phyloP scores from a whole-genome alignment of 2,329 filamentous ascomycete genomes.

The Fusarium sp. region DNA sequence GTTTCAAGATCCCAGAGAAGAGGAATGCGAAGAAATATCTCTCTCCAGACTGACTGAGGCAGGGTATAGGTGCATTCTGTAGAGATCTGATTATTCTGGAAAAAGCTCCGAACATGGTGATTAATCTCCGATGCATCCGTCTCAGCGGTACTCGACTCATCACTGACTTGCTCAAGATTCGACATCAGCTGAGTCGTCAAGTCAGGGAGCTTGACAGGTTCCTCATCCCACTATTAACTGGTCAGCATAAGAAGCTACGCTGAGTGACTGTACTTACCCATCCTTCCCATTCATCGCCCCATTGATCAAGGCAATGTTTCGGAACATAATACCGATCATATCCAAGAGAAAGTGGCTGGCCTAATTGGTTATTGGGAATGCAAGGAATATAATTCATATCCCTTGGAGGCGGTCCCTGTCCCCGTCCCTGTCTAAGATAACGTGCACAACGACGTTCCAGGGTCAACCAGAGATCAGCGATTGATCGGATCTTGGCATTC shows the following conservation, averaged over 20 bases:
- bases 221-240: constrained; percentile 2
- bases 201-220: background rate
- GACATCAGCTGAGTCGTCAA: background rate
- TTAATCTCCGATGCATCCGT: background rate
- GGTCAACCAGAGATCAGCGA: constrained; percentile 4
- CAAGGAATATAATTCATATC: constrained; percentile 1
- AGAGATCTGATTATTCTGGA: background rate
- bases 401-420: too few relatives aligned
- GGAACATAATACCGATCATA: constrained; percentile 10
- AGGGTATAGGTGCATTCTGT: background rate
- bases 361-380: background rate
- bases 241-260: background rate
- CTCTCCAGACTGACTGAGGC: constrained; percentile 7
- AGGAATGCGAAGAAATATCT: constrained; percentile 6
- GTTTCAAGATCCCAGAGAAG: constrained; percentile 21
- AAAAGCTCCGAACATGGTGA: background rate
- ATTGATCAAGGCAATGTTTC: background rate
- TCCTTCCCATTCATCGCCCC: background rate
- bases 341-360: background rate
- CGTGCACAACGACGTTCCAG: constrained; percentile 9
- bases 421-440: background rate
- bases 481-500: background rate
- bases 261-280: background rate
- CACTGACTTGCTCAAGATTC: background rate
- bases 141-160: background rate